A percentile compares a stretch with the other conserved stretches of the same genome.
These are phyloP conservation scores for Debaryomyces castellii DNA, from an alignment of 805 yeast species.

Conservation along the genomic window DNA sequence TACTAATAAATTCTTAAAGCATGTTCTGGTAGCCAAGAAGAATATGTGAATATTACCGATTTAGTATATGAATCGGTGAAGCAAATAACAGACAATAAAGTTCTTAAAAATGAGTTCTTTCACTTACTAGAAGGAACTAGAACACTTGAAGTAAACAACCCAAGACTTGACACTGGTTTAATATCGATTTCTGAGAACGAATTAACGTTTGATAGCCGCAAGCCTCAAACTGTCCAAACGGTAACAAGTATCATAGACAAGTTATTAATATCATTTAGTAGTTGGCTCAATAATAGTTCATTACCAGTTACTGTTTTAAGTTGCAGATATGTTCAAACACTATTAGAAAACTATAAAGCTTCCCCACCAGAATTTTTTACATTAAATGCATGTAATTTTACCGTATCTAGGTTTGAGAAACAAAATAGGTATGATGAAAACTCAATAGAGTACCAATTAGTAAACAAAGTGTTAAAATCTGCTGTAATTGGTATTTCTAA, in stretches of 20 bases:
- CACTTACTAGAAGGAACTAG: slow-evolving; percentile 80
- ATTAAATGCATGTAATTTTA: slow-evolving; percentile 9
- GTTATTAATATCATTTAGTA: slow-evolving; percentile 52
- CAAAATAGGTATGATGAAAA: slow-evolving; percentile 6
- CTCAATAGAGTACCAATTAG: slow-evolving; percentile 25
- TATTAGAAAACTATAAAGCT: slow-evolving; percentile 43
- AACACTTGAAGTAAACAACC: slow-evolving; percentile 76
- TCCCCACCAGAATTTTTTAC: slow-evolving; percentile 11
- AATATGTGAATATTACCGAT: slow-evolving; percentile 52
- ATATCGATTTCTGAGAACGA: slow-evolving; percentile 49
- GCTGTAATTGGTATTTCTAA: slow-evolving; percentile 54
- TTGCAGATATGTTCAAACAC: slow-evolving; percentile 66
- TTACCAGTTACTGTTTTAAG: slow-evolving; percentile 76
- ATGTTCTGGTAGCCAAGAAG: not conserved
- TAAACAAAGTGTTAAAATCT: slow-evolving; percentile 51
- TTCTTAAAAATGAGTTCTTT: slow-evolving; percentile 60
- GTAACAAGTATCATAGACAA: slow-evolving; percentile 54
- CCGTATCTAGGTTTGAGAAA: slow-evolving; percentile 12
- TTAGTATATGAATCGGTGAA: slow-evolving; percentile 43
- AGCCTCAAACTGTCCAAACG: slow-evolving; percentile 34
- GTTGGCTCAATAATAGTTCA: slow-evolving; percentile 78
- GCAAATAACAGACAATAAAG: slow-evolving; percentile 47
- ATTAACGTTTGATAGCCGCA: slow-evolving; percentile 43
- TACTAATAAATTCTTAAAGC: not conserved
- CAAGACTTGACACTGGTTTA: slow-evolving; percentile 74